Evolutionary conservation across 208 protist species (phyloP), one percentile per base, ranked within the genome.

Genomic region (Leishmania amazonensis): DNA sequence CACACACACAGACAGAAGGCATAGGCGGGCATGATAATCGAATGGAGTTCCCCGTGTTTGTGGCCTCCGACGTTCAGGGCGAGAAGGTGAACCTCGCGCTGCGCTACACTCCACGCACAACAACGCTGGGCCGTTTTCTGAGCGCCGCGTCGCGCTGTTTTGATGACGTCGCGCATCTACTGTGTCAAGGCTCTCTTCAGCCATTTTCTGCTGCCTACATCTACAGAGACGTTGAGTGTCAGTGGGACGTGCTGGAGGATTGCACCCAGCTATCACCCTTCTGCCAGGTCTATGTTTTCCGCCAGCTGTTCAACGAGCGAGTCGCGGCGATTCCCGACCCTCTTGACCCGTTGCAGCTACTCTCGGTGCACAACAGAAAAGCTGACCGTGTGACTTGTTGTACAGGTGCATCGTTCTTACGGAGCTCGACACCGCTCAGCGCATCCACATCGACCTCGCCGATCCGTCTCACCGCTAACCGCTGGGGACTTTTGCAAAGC

Each of bases 271-370:
- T 95, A 11, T 68, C 87, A 28, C 85, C 86, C 75, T 88, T 87
- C 81, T 88, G 86, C 53, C 94, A 97, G 70, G 76, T 96, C 64
- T 97, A 97, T 76, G 53, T 94, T 2, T 95, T 97, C 60, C 92
- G 93, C 72, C 83, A 87, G 17, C 24, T 42, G 40, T 17, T 24
- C 38, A 57, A 35, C 5, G 78, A 81, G 67, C 42, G 28, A 19
- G 78, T 65, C 21, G 62, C 38, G 28, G 54, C 6, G 3, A 81
- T 81, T 42, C 47, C 78, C 8, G 53, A 73, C 53, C 78, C 78
- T 35, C 11, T 81, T 0, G 65, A 62, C 1, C 11, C 47, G 21
- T 49, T 64, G 9, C 13, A 40, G 38, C 24, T 78, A 8, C 38
- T 78, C 21, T 17, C 57, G 24, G 11, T 65, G 40, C 75, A 31